Base-by-base conservation (phyloP, 2,329 filamentous ascomycete genomes). In the Aspergillus sp. region DNA sequence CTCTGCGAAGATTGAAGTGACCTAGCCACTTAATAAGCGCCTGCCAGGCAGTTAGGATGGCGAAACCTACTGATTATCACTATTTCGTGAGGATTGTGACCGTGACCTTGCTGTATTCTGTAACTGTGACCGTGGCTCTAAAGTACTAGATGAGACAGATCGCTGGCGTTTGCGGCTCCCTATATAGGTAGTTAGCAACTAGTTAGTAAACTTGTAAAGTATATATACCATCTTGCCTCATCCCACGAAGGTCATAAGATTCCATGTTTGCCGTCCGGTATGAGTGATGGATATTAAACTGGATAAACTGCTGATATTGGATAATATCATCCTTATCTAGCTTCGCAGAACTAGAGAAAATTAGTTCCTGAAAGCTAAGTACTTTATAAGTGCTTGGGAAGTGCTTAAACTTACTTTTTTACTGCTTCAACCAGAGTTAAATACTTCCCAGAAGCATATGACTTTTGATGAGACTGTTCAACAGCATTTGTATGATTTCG, bases 281-380 rank as follows among this genome's bases (percentile, higher is more conserved):
- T 51, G 34, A 56, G 50, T 56, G 25, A 55, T 60, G 30, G 55
- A 55, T 46, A 55, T 54, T 54, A 56, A 55, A 60, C 31, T 60
- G 11, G 15, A 19, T 49, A 50, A 19, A 41, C 45, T 60, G 50
- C 19, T 48, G 50, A 50, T 60, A 55, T 19, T 60, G 13, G 4
- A 55, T 7, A 55, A 60, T 55, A 55, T 55, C 31, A 28, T 60
- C 28, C 48, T 55, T 60, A 51, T 60, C 30, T 13, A 55, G 45
- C 19, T 60, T 59, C 52, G 23, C 51, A 55, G 43, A 60, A 45
- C 69, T 72, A 54, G 7, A 55, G 25, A 38, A 38, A 38, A 38
- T 38, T 11, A 38, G 34, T 38, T 38, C 34, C 7, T 4, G 6
- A 7, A 5, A 41, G 56, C 11, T 62, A 54, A 62, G 55, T 38